These are phyloP conservation scores for Endothia cerciana DNA, from an alignment of 2,329 filamentous ascomycete species.

Conservation along the genomic window DNA sequence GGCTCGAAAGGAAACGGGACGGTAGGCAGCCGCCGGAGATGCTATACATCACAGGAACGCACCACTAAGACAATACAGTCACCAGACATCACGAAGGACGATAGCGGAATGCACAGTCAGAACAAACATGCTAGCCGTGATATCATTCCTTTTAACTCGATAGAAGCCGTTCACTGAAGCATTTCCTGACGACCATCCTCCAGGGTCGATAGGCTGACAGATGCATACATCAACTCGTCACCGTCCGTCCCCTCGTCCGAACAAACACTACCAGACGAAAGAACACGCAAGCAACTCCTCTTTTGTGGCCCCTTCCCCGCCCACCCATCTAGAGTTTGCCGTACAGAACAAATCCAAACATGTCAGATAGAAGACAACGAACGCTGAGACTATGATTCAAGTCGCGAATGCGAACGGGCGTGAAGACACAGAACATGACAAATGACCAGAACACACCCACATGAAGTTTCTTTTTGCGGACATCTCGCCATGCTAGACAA, in stretches of 20 bases:
- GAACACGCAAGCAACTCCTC: background rate
- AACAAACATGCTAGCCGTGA: conserved; percentile 23
- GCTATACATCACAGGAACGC: no score
- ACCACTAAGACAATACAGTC: background rate
- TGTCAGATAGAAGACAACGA: conserved; percentile 9
- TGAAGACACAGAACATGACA: conserved; percentile 19
- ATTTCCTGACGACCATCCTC: conserved; percentile 14
- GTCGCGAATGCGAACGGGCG: conserved; percentile 25
- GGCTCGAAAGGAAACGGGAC: no score
- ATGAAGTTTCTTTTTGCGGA: conserved; percentile 5
- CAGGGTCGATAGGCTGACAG: conserved; percentile 16
- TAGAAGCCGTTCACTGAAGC: conserved; percentile 4
- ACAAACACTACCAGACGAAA: conserved; percentile 8
- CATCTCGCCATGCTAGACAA: conserved; percentile 23
- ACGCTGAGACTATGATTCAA: background rate
- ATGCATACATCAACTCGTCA: conserved; percentile 17
- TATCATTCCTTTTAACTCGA: conserved; percentile 24
- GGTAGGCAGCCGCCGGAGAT: no score
- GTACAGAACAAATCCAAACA: conserved; percentile 29
- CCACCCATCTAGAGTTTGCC: conserved; percentile 3
- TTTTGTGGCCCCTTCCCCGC: background rate
- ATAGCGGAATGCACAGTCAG: background rate
- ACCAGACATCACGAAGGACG: background rate
- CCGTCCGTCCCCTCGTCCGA: conserved; percentile 11
- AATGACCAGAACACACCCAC: conserved; percentile 31